Evolutionary conservation across 2,329 filamentous ascomycete species (phyloP).

Genomic region (Cryphonectria radicalis): DNA sequence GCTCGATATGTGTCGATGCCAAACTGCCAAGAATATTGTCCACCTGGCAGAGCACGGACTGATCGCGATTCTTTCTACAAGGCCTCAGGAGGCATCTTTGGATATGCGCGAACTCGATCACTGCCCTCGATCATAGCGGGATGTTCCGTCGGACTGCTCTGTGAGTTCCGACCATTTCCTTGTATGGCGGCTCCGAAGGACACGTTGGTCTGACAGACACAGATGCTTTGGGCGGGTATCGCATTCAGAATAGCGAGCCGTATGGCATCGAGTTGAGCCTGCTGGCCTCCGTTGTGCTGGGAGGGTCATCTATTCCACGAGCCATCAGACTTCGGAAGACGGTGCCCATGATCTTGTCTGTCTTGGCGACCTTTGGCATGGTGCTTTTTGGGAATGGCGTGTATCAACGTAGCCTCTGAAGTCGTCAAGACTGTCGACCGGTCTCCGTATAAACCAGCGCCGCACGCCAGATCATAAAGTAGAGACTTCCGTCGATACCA

Average conservation of each 20-base stretch:
- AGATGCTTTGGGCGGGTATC: constrained; percentile 80
- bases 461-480: neutral
- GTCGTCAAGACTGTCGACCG: neutral
- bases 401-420: constrained; percentile 16
- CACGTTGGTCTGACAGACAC: constrained; percentile 4
- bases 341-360: constrained; percentile 77
- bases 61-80: constrained; percentile 6
- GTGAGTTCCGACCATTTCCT: constrained; percentile 44
- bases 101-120: constrained; percentile 83
- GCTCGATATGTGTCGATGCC: neutral
- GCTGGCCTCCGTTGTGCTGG: constrained; percentile 83
- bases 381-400: constrained; percentile 75
- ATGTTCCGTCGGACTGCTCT: constrained; percentile 73
- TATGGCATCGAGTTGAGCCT: constrained; percentile 91
- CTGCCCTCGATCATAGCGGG: constrained; percentile 87
- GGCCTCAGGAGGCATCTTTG: constrained; percentile 83
- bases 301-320: constrained; percentile 81
- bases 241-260: constrained; percentile 72
- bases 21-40: neutral
- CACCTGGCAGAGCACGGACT: constrained; percentile 1
- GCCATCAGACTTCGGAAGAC: constrained; percentile 85
- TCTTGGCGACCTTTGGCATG: constrained; percentile 79
- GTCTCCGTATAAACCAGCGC: neutral
- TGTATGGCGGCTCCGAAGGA: neutral
- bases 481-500: neutral